Percentiles rank a stretch among this genome's conserved stretches.
These are phyloP conservation scores for Apiospora sp. DNA, from an alignment of 2,329 filamentous ascomycete genomes.

Conservation along the genomic window DNA sequence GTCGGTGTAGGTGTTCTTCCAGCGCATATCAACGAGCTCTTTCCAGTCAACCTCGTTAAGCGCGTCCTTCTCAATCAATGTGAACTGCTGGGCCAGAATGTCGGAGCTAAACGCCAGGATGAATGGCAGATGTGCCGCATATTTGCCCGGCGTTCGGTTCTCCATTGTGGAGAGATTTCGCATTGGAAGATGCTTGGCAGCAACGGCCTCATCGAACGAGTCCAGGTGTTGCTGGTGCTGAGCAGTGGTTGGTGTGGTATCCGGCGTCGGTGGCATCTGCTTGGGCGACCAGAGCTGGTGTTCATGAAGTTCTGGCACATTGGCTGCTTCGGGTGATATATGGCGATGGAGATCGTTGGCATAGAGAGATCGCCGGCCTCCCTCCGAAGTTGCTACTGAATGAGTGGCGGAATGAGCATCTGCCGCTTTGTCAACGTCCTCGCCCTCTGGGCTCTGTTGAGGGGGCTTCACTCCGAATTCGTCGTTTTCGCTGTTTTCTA, in stretches of 20 bases:
- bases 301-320: constrained; percentile 49
- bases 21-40: constrained; percentile 83
- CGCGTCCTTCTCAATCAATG: constrained; percentile 85
- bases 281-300: constrained; percentile 54
- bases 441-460: background rate
- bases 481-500: constrained; percentile 52
- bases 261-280: constrained; percentile 58
- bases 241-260: constrained; percentile 54
- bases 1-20: constrained; percentile 74
- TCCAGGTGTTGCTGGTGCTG: constrained; percentile 45
- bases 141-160: constrained; percentile 42
- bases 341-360: constrained; percentile 44
- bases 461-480: constrained; percentile 37
- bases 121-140: constrained; percentile 75
- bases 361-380: constrained; percentile 16
- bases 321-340: constrained; percentile 49
- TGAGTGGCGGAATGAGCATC: background rate
- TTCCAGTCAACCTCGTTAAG: constrained; percentile 90
- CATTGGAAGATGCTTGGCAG: constrained; percentile 45
- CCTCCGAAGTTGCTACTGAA: background rate
- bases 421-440: background rate
- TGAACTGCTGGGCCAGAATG: constrained; percentile 82
- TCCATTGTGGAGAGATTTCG: constrained; percentile 44
- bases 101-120: constrained; percentile 83
- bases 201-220: constrained; percentile 42